Conservation (phyloP, 169 alveolate species). For the Plasmodium relictum region DNA sequence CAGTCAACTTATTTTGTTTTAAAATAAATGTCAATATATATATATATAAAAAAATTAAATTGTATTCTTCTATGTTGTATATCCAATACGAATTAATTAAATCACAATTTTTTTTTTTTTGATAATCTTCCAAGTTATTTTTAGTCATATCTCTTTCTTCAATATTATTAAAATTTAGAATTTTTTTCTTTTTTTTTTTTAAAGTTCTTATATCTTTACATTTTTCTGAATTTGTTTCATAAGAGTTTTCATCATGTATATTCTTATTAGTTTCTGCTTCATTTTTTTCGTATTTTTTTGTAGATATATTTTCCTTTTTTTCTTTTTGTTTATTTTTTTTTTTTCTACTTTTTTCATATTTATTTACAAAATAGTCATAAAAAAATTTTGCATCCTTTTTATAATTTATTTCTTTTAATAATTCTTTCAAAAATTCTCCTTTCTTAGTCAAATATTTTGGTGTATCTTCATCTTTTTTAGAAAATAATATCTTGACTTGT, state of each 20-base stretch:
- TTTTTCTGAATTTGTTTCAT: too few relatives aligned
- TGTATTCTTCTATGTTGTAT: conserved; percentile 31
- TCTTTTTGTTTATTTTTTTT: not conserved
- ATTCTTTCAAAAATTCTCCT: not conserved
- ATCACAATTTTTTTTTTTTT: not conserved
- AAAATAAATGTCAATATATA: conserved; percentile 37
- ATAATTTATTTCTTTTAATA: not conserved
- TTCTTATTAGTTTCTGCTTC: not conserved
- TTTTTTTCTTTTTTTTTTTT: too few relatives aligned
- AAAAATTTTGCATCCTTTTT: not conserved
- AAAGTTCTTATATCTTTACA: too few relatives aligned
- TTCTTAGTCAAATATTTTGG: not conserved
- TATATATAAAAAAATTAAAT: conserved; percentile 19
- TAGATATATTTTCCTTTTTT: not conserved
- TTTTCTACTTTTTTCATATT: not conserved
- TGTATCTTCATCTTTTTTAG: not conserved
- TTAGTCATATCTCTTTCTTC: not conserved
- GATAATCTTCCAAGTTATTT: not conserved
- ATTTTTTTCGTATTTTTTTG: not conserved
- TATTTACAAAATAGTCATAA: conserved; percentile 21
- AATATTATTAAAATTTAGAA: too few relatives aligned
- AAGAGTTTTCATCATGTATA: too few relatives aligned
- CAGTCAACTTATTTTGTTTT: conserved; percentile 8
- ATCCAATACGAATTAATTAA: conserved; percentile 22
- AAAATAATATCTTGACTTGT: not conserved